Evolutionary conservation across 192 early-diverging fungal genomes (phyloP), one percentile per base, ranked within the genome.

Genomic region (Martensiomyces pterosporus): DNA sequence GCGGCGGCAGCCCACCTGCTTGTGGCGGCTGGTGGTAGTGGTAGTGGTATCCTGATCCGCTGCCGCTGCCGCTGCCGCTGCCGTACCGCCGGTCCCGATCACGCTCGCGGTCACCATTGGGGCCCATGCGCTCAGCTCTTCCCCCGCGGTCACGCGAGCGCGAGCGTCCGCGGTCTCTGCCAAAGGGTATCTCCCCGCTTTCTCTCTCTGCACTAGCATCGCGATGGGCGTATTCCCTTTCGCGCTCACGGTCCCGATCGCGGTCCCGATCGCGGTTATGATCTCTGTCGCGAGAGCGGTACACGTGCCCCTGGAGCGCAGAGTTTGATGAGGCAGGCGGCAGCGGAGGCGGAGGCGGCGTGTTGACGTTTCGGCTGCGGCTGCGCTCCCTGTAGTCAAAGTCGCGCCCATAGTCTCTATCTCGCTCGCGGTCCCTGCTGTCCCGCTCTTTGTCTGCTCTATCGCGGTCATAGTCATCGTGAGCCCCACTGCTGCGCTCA

Each of bases 101-200:
- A 32, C 29, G n/a, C n/a, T n/a, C n/a, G n/a, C n/a, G n/a, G n/a
- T n/a, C n/a, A n/a, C n/a, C n/a, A n/a, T 47, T 32, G 29, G 29
- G 15, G 4, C 16, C 3, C 46, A 48, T 35, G 7, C 48, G 37
- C 4, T 40, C 48, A 7, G 32, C 38, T 3, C 53, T 47, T 1
- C 53, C 49, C 39, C 57, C 52, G n/a, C 52, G 57, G 33, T 60
- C 65, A 23, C 57, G 57, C 44, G 65, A 68, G 18, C 24, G 37
- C 10, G 65, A 68, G 10, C 65, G 57, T 23, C 38, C 49, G 25
- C 44, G 53, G 25, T 56, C 52, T 14, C 57, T 47, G 24, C 52
- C 56, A 3, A 43, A 49, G 9, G 47, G 24, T 3, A 56, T 52
- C 22, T 68, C 65, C 17, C 65, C 65, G 27, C 49, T 52, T 24